Evolutionary conservation across 2,329 filamentous ascomycete genomes (phyloP), one percentile per base, ranked within the genome.

Genomic region (Scedosporium minutisporum): DNA sequence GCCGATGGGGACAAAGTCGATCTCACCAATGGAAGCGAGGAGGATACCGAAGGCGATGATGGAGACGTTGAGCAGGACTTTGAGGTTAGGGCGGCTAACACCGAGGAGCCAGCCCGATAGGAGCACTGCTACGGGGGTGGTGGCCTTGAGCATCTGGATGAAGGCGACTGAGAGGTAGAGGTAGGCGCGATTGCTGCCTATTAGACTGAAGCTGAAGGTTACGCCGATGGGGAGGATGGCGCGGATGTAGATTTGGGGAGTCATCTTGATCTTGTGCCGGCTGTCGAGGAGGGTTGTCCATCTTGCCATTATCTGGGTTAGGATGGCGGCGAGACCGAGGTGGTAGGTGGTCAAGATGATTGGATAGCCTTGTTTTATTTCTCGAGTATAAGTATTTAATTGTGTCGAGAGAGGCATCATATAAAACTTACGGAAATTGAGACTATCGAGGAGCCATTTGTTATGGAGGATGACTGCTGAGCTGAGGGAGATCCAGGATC

Each of bases 91-190:
- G 65, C 90, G 86, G 14, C 90, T 86, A 60, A 96, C 86, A 64
- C 92, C 91, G 71, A 97, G 87, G 61, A 82, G 80, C 93, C 95
- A 97, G 68, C 91, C 91, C 48, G 91, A 89, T 68, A 97, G 77
- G 46, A 99, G 86, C 61, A 97, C 93, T 62, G 92, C 93, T 64
- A 97, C 93, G 16, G 95, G 95, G 38, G 91, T 97, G 53, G 92
- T 97, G 68, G 95, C 95, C 90, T 97, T 97, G 76, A 97, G 87
- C 93, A 97, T 97, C 82, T 97, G 93, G 71, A 97, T 97, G 76
- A 97, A 97, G 65, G 93, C 90, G 64, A 97, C 93, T 68, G 89
- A 95, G 65, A 97, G 85, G 77, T 97, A 96, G 62, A 97, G 85
- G 74, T 97, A 97, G 69, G 93, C 92, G 77, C 96, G 78, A 80